Conservation (phyloP, 176 grass and related monocot genomes). For the Eleusine indica region DNA sequence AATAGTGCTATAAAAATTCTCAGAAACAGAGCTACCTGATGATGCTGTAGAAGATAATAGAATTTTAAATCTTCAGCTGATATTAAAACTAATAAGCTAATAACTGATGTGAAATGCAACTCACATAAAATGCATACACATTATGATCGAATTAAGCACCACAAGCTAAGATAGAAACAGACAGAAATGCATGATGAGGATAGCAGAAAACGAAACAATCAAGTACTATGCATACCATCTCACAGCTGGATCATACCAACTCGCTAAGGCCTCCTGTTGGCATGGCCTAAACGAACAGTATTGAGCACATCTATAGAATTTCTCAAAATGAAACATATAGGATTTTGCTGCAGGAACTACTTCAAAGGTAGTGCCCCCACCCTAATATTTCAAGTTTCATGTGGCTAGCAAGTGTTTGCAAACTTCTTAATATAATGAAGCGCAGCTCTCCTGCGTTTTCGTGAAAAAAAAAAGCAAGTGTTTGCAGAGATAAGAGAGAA, state of each 20-base stretch:
- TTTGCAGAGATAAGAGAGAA: too few species aligned
- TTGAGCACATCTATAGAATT: neutral
- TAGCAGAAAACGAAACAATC: neutral
- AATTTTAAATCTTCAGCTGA: neutral
- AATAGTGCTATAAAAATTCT: slow-evolving; percentile 43
- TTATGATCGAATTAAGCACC: slow-evolving; percentile 21
- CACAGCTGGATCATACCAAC: slow-evolving; percentile 27
- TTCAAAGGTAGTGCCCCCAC: too few species aligned
- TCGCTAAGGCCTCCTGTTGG: neutral
- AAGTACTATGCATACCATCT: slow-evolving; percentile 1
- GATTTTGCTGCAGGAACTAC: too few species aligned
- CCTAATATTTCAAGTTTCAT: neutral
- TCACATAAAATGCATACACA: neutral
- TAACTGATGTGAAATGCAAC: neutral
- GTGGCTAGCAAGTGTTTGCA: too few species aligned
- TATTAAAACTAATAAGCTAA: too few species aligned
- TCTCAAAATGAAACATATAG: neutral
- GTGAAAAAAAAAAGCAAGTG: too few species aligned
- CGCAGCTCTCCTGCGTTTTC: too few species aligned
- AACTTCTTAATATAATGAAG: too few species aligned
- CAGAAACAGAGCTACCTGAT: slow-evolving; percentile 41
- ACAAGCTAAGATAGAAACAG: neutral
- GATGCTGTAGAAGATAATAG: slow-evolving; percentile 30
- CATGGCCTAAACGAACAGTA: neutral
- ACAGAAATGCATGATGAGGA: neutral